Evolutionary conservation across 2,329 filamentous ascomycete species (phyloP).

Genomic region (Massarina eburnea): DNA sequence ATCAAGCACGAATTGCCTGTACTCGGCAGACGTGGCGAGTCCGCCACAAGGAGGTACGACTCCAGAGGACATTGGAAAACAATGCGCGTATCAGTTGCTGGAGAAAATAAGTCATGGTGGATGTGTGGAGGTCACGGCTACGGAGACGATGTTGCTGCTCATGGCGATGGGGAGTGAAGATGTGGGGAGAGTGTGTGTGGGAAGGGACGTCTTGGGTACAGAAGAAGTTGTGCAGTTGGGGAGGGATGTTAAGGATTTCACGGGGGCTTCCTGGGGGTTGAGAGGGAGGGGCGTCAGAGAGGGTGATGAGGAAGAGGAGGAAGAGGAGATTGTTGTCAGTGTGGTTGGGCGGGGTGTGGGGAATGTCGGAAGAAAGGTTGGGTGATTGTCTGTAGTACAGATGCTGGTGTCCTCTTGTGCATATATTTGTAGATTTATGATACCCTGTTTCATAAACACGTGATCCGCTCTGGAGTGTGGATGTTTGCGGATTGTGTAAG

Average conservation of each 20-base stretch:
- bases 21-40: constrained; percentile 78
- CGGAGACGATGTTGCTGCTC: constrained; percentile 74
- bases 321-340: constrained; percentile 75
- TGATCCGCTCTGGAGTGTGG: not conserved
- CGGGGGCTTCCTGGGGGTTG: constrained; percentile 87
- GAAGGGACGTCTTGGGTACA: constrained; percentile 76
- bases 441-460: constrained; percentile 1
- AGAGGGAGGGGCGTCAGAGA: constrained; percentile 58
- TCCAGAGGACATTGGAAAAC: constrained; percentile 86
- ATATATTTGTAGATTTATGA: not conserved
- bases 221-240: constrained; percentile 80
- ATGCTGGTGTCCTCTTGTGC: not conserved
- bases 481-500: not conserved
- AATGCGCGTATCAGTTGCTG: constrained; percentile 85
- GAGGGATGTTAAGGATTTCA: constrained; percentile 84
- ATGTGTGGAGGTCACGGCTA: constrained; percentile 72
- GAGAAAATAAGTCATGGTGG: constrained; percentile 82
- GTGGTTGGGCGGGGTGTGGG: constrained; percentile 92
- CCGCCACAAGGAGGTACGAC: constrained; percentile 78
- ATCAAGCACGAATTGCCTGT: constrained; percentile 82
- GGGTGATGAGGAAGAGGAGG: constrained; percentile 24
- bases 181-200: constrained; percentile 81
- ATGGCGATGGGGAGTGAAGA: constrained; percentile 99
- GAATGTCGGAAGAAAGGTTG: constrained; percentile 91
- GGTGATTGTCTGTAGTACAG: constrained; percentile 42